Evolutionary conservation across 2,329 filamentous ascomycete species (phyloP).

Genomic region (Aspergillus uvarum): DNA sequence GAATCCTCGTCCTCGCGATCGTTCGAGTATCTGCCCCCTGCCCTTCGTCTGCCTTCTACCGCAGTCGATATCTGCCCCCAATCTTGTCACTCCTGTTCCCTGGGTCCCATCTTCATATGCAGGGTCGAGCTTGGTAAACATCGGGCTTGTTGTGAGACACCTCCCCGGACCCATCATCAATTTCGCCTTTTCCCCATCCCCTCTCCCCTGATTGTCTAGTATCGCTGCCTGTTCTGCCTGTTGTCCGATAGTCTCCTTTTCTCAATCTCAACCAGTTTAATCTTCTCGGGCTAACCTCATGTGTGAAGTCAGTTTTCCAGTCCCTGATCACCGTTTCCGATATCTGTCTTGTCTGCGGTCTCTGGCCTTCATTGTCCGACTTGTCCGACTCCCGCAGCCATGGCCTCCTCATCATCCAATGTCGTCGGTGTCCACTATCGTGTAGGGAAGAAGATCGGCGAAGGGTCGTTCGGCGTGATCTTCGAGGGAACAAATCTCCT

Average conservation of each 20-base stretch:
- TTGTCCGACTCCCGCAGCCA: conserved; percentile 36
- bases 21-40: conserved; percentile 7
- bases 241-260: too few relatives aligned
- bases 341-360: conserved; percentile 17
- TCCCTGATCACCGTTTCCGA: conserved; percentile 11
- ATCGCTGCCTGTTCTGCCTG: not conserved
- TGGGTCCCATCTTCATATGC: conserved; percentile 17
- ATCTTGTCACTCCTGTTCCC: conserved; percentile 1
- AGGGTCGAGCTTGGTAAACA: conserved; percentile 20
- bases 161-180: not conserved
- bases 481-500: conserved; percentile 98
- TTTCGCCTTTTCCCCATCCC: not conserved
- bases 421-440: conserved; percentile 98
- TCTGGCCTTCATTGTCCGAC: conserved; percentile 10
- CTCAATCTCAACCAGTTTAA: too few relatives aligned
- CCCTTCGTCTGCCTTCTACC: conserved; percentile 4
- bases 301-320: conserved; percentile 20
- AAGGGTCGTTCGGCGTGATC: conserved; percentile 97
- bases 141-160: conserved; percentile 17
- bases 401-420: conserved; percentile 90
- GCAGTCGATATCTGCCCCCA: conserved; percentile 9
- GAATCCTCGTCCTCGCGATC: conserved; percentile 11
- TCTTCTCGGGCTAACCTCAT: conserved; percentile 15
- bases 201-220: not conserved
- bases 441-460: conserved; percentile 98